Base-by-base conservation (phyloP, 768 basidiomycete species). In the Strobilomyces echinocephalus region DNA sequence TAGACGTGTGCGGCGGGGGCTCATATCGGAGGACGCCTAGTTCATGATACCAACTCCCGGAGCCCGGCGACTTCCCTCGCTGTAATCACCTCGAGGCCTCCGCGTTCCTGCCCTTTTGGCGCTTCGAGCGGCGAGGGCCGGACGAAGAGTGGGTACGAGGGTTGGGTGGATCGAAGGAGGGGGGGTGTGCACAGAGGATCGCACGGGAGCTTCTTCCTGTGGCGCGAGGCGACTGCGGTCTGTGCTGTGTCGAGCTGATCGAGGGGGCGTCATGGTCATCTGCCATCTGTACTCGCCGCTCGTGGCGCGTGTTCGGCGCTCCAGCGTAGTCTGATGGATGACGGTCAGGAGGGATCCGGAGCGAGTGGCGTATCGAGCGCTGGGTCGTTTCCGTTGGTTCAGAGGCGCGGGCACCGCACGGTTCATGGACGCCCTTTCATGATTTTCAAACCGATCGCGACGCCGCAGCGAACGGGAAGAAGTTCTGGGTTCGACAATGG, bases 81-180 rank as follows among this genome's bases (percentile, higher is more conserved):
- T 66, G 57, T 68, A 66, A 68, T 68, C 64, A 68, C 63, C 65
- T 68, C 57, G 62, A 59, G 66, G 63, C 57, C 5, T 15, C 60
- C 62, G 61, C 66, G 49, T 67, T 61, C 60, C 38, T 56, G 41
- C 53, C 52, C 52, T 49, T 44, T 53, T 36, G 28, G 41, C 24
- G 44, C 28, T 31, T 20, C 48, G 38, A 18, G 15, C 35, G 38
- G 46, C 21, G 31, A 42, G 45, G 28, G 8, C 52, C 46, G 60
- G 45, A 15, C 8, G 36, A 18, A 33, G 16, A 38, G 55, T 64
- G 60, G 60, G 60, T 53, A 35, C 30, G 47, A 60, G 60, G 59
- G 53, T 49, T 28, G 28, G 24, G 42, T 45, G 39, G 30, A 35
- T 39, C 10, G 50, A 53, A 43, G n/a, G 15, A 21, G n/a, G n/a